A percentile compares a stretch with the other conserved stretches of the same genome.
phyloP scores from a whole-genome alignment of 2,329 filamentous ascomycete genomes.

The Clonostachys sp. region DNA sequence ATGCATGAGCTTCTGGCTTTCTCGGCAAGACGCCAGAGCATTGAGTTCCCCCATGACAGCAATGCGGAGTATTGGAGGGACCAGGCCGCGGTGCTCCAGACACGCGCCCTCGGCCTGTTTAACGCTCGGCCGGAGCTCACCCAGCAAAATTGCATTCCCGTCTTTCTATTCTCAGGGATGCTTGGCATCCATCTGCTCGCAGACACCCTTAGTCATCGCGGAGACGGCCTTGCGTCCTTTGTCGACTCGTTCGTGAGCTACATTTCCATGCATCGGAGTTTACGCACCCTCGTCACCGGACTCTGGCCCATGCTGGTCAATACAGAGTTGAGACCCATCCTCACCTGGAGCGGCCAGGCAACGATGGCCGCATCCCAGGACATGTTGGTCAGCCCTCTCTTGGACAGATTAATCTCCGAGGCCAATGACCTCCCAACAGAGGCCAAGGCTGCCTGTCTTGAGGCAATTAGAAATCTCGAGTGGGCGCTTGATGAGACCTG shows the following conservation, averaged over 20 bases:
- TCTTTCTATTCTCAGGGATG: constrained; percentile 20
- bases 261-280: constrained; percentile 18
- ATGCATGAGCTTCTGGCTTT: neutral
- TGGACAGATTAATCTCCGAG: neutral
- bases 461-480: neutral
- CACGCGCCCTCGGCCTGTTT: constrained; percentile 19
- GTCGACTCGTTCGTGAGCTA: constrained; percentile 19
- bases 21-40: neutral
- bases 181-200: constrained; percentile 28
- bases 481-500: neutral
- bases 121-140: constrained; percentile 12
- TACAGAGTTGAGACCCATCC: constrained; percentile 10
- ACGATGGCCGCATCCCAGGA: no score
- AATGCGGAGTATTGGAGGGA: neutral
- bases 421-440: neutral
- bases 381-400: no score
- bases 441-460: neutral
- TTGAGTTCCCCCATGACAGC: neutral
- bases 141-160: constrained; percentile 16
- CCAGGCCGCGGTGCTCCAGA: constrained; percentile 21
- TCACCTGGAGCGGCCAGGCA: neutral
- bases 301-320: constrained; percentile 9
- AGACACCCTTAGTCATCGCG: constrained; percentile 21
- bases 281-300: constrained; percentile 11
- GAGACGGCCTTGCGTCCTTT: constrained; percentile 17